Base-by-base conservation (phyloP, 2,329 filamentous ascomycete species). In the Pestalotiopsis sp. region DNA sequence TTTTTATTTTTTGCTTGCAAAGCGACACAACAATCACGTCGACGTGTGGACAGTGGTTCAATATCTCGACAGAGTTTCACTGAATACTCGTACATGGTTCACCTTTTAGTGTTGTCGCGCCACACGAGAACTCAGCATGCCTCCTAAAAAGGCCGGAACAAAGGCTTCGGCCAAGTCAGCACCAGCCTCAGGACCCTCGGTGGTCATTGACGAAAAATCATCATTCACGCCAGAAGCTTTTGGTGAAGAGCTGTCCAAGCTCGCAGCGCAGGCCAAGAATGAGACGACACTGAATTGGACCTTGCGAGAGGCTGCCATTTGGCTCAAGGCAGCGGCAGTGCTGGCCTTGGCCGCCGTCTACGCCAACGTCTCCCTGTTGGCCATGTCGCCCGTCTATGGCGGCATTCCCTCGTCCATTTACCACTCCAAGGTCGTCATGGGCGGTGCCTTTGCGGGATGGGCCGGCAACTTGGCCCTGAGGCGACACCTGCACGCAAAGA, bases 321-420 rank as follows among this genome's bases (percentile, higher is more conserved):
- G 85, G 69, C 73, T 78, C 70, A 80, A 81, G 70, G 78, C 81
- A 2, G 71, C 75, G 22, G 74, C 78, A n/a, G 75, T 90, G 17
- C 81, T 90, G 70, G 72, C 82, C 30, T 81, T 92, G 59, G 84
- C 88, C 10, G 92, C 90, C 58, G 76, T 90, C 56, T 89, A 87
- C 69, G 90, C 91, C 60, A 89, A 90, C 70, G 87, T 91, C 68
- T 95, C 92, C 0, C 89, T 93, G 76, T 84, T 94, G 70, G 90
- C 88, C 52, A 84, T 98, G 40, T 92, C 94, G 22, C 96, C 96
- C 1, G 92, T 97, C 11, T 98, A 97, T 79, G 96, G 96, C 65
- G 89, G 91, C 17, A 92, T 97, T 48, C 92, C 95, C 1, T 85
- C 94, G 0, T 86, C 88, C 1, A 83, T 91, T 71, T 92, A 91